Percentiles rank a stretch among this genome's conserved stretches.
Conservation (phyloP, 805 yeast species). For the Kuraishia molischiana region DNA sequence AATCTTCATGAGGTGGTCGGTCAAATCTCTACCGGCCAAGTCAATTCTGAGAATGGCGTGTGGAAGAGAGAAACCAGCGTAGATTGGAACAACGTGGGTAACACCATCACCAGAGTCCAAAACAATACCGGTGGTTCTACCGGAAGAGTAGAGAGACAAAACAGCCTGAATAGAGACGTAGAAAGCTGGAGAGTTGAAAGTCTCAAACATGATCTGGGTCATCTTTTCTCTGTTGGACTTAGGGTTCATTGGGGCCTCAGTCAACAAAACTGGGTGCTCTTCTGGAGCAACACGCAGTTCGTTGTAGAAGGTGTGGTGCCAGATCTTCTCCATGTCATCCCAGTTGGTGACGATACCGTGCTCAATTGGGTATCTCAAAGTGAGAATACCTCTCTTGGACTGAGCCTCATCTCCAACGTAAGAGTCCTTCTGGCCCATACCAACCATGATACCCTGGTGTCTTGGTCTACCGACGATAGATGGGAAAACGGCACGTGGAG, state of each 20-base stretch:
- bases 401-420: slow-evolving; percentile 99
- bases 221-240: slow-evolving; percentile 99
- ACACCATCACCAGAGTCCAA: slow-evolving; percentile 99
- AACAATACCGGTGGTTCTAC: slow-evolving; percentile 99
- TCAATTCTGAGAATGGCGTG: slow-evolving; percentile 98
- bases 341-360: slow-evolving; percentile 99
- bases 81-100: slow-evolving; percentile 99
- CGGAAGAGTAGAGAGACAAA: slow-evolving; percentile 94
- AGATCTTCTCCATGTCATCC: slow-evolving; percentile 99
- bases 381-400: slow-evolving; percentile 99
- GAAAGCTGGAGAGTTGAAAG: slow-evolving; percentile 98
- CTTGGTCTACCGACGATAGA: slow-evolving; percentile 99
- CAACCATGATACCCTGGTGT: slow-evolving; percentile 99
- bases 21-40: slow-evolving; percentile 99
- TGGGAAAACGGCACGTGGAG: slow-evolving; percentile 99
- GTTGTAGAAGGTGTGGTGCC: slow-evolving; percentile 99
- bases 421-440: slow-evolving; percentile 99
- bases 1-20: slow-evolving; percentile 98
- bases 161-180: slow-evolving; percentile 99
- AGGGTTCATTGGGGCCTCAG: slow-evolving; percentile 99
- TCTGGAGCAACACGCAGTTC: slow-evolving; percentile 99
- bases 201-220: slow-evolving; percentile 99
- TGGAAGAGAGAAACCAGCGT: slow-evolving; percentile 98
- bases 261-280: slow-evolving; percentile 98
- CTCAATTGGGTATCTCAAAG: slow-evolving; percentile 98